Base-by-base conservation (phyloP, 495 filamentous ascomycete genomes). In the Aspergillus indologenus region DNA sequence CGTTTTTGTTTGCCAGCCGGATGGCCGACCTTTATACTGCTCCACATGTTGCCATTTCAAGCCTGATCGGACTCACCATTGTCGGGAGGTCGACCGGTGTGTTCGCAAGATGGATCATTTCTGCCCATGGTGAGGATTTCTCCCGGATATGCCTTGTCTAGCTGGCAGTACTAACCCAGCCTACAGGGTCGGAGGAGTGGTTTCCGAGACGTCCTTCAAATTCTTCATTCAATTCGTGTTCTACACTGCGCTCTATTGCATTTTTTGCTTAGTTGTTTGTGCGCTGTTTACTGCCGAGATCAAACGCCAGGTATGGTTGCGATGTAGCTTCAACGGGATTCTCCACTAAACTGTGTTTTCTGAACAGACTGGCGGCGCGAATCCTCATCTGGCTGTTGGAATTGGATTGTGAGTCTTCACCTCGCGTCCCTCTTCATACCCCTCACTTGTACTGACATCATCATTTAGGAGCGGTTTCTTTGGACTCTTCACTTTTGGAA, bases 101-200 rank as follows among this genome's bases (percentile, higher is more conserved):
- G 86, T 93, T 26, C 75, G 78, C 29, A 93, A 90, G 64, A 93
- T 96, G 88, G 92, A 97, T 63, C 92, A 97, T 69, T 96, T 90
- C 64, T 97, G 92, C 70, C 92, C 92, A 0, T 97, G 92, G 87
- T 87, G 75, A 61, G 75, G 71, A 19, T 40, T 22, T 22, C 15
- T n/a, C 15, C 17, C 21, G 17, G 43, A 43, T 34, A 26, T 50
- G 34, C 26, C n/a, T n/a, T n/a, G n/a, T n/a, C n/a, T n/a, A 29
- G 20, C 48, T 31, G 19, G 44, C n/a, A 24, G 54, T 7, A 49
- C 65, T 73, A 45, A 75, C 57, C 46, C 47, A n/a, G 11, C 34
- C 15, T 50, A 20, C 45, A 71, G 85, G 91, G 92, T 95, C 53
- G 92, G 92, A 21, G 92, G 92, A 18, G 86, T 95, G 53, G 85